Conservation (phyloP, 192 early-diverging fungal genomes). For the Coemansia sp. region DNA sequence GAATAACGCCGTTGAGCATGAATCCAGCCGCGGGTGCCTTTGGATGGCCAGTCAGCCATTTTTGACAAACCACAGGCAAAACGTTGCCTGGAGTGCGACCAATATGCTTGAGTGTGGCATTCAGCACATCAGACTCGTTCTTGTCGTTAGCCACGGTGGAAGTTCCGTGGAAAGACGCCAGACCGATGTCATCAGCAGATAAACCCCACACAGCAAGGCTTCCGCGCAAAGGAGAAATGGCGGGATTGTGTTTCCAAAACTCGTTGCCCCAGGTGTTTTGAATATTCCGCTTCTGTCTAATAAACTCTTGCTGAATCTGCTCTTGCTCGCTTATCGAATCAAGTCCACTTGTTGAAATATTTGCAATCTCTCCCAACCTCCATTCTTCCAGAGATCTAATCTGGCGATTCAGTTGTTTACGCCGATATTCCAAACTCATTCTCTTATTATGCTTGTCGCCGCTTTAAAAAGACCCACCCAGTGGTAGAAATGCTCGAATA, state of each 20-base stretch:
- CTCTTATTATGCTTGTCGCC: too few relatives aligned
- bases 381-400: too few relatives aligned
- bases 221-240: constrained; percentile 83
- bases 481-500: constrained; percentile 73
- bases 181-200: constrained; percentile 84
- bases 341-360: too few relatives aligned
- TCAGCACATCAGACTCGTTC: constrained; percentile 88
- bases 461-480: constrained; percentile 62
- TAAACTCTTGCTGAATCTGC: too few relatives aligned
- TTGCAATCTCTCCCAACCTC: too few relatives aligned
- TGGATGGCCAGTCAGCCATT: constrained; percentile 88
- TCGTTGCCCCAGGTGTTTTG: constrained; percentile 75
- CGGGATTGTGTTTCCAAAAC: constrained; percentile 75
- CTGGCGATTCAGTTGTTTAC: too few relatives aligned
- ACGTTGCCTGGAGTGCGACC: constrained; percentile 85
- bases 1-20: constrained; percentile 92
- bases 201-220: constrained; percentile 83
- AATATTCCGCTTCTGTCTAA: too few relatives aligned
- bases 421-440: too few relatives aligned
- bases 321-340: too few relatives aligned
- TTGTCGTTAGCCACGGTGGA: constrained; percentile 93
- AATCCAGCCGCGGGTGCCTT: constrained; percentile 91
- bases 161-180: constrained; percentile 95
- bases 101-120: constrained; percentile 83
- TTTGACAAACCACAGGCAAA: constrained; percentile 82